These are phyloP conservation scores for Botryotinia narcissicola DNA, from an alignment of 2,329 filamentous ascomycete genomes.

Conservation along the genomic window DNA sequence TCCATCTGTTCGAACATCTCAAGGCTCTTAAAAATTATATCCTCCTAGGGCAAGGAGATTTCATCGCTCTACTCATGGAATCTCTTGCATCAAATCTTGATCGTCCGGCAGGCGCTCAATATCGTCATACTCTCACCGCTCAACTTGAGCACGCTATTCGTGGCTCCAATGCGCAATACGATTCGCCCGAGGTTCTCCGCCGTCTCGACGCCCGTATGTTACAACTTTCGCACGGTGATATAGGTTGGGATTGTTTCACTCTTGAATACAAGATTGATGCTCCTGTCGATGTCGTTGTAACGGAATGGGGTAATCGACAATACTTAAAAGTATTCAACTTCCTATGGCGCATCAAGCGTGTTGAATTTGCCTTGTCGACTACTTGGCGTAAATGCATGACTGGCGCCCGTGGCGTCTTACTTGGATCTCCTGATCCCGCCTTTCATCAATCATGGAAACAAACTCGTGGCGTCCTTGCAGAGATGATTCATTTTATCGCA, in stretches of 20 bases:
- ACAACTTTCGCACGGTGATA: constrained; percentile 92
- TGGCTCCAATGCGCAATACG: constrained; percentile 94
- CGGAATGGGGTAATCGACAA: constrained; percentile 90
- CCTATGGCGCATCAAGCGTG: constrained; percentile 94
- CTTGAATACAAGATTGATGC: constrained; percentile 98
- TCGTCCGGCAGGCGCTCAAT: constrained; percentile 92
- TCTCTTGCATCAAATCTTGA: constrained; percentile 90
- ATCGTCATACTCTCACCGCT: constrained; percentile 94
- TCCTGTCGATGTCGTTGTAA: constrained; percentile 94
- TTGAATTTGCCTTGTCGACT: constrained; percentile 87
- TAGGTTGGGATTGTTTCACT: constrained; percentile 98
- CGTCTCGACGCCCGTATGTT: constrained; percentile 97
- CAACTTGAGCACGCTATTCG: constrained; percentile 96
- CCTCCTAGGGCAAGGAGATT: constrained; percentile 91
- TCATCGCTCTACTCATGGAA: constrained; percentile 96
- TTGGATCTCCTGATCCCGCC: constrained; percentile 62
- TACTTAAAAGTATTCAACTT: constrained; percentile 99
- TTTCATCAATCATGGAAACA: constrained; percentile 83
- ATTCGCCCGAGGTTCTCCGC: constrained; percentile 85
- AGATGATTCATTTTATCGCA: constrained; percentile 98
- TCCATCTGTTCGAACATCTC: constrained; percentile 90
- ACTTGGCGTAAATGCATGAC: constrained; percentile 97
- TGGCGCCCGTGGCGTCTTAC: constrained; percentile 84
- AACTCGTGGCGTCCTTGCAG: constrained; percentile 82
- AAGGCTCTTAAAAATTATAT: constrained; percentile 92